A percentile compares a stretch with the other conserved stretches of the same genome.
These are phyloP conservation scores for Wickerhamomyces sydowiorum DNA, from an alignment of 805 yeast species.

Conservation along the genomic window DNA sequence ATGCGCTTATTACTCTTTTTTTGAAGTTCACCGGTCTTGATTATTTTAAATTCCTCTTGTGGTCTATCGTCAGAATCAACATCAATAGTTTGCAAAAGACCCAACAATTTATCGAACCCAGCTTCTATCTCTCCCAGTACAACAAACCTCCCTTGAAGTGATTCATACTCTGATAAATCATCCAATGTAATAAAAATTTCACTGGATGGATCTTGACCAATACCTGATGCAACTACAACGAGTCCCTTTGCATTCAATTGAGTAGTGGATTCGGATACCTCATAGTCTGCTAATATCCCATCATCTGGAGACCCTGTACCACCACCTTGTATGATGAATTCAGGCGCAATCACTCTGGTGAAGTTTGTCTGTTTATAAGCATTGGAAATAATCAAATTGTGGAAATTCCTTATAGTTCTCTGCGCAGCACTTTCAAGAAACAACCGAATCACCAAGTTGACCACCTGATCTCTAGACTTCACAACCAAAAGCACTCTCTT, in stretches of 20 bases:
- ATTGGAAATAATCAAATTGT: background rate
- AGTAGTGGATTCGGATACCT: background rate
- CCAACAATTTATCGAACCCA: background rate
- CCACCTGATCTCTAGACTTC: background rate
- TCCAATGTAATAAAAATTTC: slow-evolving; percentile 2
- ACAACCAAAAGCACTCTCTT: background rate
- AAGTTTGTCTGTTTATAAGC: background rate
- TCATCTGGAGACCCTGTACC: background rate
- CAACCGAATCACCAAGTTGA: background rate
- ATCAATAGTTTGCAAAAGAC: background rate
- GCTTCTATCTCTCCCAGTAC: background rate
- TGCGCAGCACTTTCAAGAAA: background rate
- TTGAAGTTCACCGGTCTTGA: background rate
- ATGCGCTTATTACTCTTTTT: background rate
- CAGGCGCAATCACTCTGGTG: slow-evolving; percentile 1
- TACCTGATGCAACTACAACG: background rate
- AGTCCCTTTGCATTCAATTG: background rate
- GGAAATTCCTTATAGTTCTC: background rate
- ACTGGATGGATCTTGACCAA: background rate
- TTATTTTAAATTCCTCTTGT: background rate
- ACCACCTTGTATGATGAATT: slow-evolving; percentile 9
- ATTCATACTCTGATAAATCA: background rate
- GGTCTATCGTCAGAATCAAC: background rate
- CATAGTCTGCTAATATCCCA: background rate
- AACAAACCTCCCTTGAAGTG: background rate